Conservation (phyloP, 495 filamentous ascomycete species). For the Talaromyces liani region DNA sequence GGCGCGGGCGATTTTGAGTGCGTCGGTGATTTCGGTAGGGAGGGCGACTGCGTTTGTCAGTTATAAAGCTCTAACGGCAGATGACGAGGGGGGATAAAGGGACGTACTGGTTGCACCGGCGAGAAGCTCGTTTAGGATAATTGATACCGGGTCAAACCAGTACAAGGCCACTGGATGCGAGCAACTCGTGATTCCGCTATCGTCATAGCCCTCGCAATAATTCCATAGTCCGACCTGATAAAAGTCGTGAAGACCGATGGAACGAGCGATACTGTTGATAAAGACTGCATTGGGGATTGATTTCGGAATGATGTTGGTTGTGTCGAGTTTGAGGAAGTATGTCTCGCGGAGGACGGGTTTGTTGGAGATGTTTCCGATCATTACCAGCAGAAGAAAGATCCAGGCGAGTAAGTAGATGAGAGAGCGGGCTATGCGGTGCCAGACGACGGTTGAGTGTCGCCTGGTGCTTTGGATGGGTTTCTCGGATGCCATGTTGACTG, state of each 20-base stretch:
- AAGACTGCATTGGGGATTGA: slow-evolving; percentile 66
- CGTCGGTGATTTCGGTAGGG: slow-evolving; percentile 60
- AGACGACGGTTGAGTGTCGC: slow-evolving; percentile 22
- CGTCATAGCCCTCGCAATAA: slow-evolving; percentile 78
- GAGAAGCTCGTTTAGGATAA: slow-evolving; percentile 69
- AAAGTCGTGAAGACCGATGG: slow-evolving; percentile 85
- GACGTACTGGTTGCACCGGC: slow-evolving; percentile 67
- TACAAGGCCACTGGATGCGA: slow-evolving; percentile 61
- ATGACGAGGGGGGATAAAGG: not conserved
- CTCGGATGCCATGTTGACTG: slow-evolving; percentile 11
- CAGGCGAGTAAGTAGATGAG: slow-evolving; percentile 64
- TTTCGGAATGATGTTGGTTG: slow-evolving; percentile 74
- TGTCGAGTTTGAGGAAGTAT: slow-evolving; percentile 77
- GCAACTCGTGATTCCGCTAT: slow-evolving; percentile 66
- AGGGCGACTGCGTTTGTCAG: slow-evolving; percentile 53
- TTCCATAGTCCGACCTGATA: slow-evolving; percentile 90
- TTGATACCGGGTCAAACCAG: slow-evolving; percentile 84
- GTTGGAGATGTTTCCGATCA: slow-evolving; percentile 61
- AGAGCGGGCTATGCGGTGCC: slow-evolving; percentile 48
- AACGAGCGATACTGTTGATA: slow-evolving; percentile 84
- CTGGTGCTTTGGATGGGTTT: slow-evolving; percentile 10
- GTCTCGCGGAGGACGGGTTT: slow-evolving; percentile 54
- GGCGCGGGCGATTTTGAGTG: slow-evolving; percentile 64
- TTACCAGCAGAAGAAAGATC: slow-evolving; percentile 70
- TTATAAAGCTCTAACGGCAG: too few species aligned